Percentiles rank a stretch among this genome's conserved stretches.
These are phyloP conservation scores for Backusella parvicylindrica DNA, from an alignment of 192 early-diverging fungal species.

Conservation along the genomic window DNA sequence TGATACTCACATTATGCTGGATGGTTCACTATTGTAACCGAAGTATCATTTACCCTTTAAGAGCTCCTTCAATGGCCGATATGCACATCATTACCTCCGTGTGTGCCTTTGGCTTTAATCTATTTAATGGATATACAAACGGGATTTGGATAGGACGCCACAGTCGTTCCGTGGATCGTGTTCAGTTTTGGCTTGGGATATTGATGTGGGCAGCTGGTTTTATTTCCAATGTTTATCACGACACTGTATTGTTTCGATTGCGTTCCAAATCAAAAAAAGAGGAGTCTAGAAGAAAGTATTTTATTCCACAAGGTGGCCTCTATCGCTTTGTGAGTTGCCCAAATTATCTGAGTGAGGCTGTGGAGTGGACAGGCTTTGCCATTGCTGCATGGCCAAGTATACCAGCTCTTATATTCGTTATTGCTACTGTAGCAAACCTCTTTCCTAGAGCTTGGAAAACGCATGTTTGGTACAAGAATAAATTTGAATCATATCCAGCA, in stretches of 20 bases:
- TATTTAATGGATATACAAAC: slow-evolving; percentile 36
- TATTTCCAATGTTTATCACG: slow-evolving; percentile 37
- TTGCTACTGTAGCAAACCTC: slow-evolving; percentile 29
- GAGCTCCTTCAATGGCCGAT: slow-evolving; percentile 26
- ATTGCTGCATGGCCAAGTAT: slow-evolving; percentile 25
- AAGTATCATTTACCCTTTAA: slow-evolving; percentile 21
- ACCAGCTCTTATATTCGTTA: slow-evolving; percentile 31
- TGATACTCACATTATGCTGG: slow-evolving; percentile 22
- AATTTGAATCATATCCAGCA: slow-evolving; percentile 32
- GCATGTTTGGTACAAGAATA: slow-evolving; percentile 33
- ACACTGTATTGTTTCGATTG: slow-evolving; percentile 32
- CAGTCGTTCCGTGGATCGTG: not conserved
- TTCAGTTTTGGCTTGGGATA: slow-evolving; percentile 13
- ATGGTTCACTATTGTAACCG: slow-evolving; percentile 37
- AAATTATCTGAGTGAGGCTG: slow-evolving; percentile 31
- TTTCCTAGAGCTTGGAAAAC: slow-evolving; percentile 33
- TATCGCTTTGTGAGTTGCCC: slow-evolving; percentile 35
- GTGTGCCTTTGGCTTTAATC: slow-evolving; percentile 23
- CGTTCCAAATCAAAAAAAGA: slow-evolving; percentile 2
- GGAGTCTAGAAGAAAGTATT: slow-evolving; percentile 9
- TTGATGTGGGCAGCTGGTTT: slow-evolving; percentile 22
- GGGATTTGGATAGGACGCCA: slow-evolving; percentile 29
- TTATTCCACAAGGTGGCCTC: slow-evolving; percentile 30
- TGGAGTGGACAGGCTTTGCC: slow-evolving; percentile 42
- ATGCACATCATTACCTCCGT: slow-evolving; percentile 22